Conservation (phyloP, 2,329 filamentous ascomycete genomes). For the Metarhizium rileyi region DNA sequence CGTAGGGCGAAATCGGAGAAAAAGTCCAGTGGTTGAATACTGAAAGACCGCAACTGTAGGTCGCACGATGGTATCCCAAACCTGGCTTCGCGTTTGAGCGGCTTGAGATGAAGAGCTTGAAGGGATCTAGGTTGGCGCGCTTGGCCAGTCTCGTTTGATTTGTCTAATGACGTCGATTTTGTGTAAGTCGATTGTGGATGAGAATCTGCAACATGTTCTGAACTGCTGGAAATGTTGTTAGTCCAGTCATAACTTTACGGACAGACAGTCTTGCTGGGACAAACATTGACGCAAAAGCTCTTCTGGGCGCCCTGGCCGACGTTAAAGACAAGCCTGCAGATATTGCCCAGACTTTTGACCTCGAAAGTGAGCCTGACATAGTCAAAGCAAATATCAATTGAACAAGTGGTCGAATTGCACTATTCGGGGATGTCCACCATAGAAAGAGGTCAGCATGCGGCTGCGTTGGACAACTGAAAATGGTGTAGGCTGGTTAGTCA, state of each 20-base stretch:
- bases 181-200: not conserved
- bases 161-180: not conserved
- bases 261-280: not conserved
- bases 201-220: not conserved
- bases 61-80: slow-evolving; percentile 80
- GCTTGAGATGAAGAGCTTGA: slow-evolving; percentile 77
- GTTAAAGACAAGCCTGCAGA: not conserved
- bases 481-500: no score
- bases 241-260: not conserved
- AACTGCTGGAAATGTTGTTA: not conserved
- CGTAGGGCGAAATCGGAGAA: slow-evolving; percentile 91
- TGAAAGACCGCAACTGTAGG: slow-evolving; percentile 88
- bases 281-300: not conserved
- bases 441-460: not conserved
- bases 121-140: slow-evolving; percentile 65
- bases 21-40: slow-evolving; percentile 81
- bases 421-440: not conserved
- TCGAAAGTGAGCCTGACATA: not conserved
- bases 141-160: not conserved
- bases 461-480: no score
- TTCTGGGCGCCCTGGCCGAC: not conserved
- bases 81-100: slow-evolving; percentile 63
- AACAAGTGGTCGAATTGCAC: not conserved
- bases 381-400: not conserved
- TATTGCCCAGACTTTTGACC: not conserved